Evolutionary conservation across 2,329 filamentous ascomycete species (phyloP).

Genomic region (Geosmithia flava): DNA sequence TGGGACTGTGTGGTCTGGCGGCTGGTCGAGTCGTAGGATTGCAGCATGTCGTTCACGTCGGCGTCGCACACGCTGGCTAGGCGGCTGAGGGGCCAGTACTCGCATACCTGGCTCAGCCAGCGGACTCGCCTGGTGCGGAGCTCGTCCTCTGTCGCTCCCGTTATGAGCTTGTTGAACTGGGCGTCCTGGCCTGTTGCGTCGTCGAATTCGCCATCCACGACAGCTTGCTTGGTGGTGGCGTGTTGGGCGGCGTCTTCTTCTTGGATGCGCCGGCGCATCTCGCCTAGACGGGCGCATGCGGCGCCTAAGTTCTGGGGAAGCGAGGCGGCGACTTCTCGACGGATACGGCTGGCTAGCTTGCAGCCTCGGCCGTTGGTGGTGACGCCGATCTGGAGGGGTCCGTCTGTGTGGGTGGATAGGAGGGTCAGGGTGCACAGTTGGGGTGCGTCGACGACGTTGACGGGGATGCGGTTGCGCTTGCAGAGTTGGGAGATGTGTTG

Average conservation of each 20-base stretch:
- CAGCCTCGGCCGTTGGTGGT: slow-evolving; percentile 93
- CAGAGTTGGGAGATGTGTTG: slow-evolving; percentile 63
- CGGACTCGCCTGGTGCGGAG: slow-evolving; percentile 71
- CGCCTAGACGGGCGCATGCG: slow-evolving; percentile 68
- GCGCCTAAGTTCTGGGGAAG: slow-evolving; percentile 64
- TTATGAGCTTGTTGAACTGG: slow-evolving; percentile 73
- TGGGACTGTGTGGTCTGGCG: slow-evolving; percentile 3
- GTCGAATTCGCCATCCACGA: slow-evolving; percentile 23
- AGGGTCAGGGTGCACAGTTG: slow-evolving; percentile 81
- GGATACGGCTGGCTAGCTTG: slow-evolving; percentile 81
- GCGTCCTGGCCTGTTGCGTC: slow-evolving; percentile 65
- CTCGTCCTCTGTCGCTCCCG: slow-evolving; percentile 60
- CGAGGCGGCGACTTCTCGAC: slow-evolving; percentile 73
- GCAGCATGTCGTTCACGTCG: slow-evolving; percentile 67
- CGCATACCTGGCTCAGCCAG: slow-evolving; percentile 92
- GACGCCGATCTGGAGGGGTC: slow-evolving; percentile 86
- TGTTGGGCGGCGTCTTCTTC: slow-evolving; percentile 27
- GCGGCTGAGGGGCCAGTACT: slow-evolving; percentile 89
- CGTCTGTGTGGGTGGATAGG: slow-evolving; percentile 79
- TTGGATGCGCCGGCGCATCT: slow-evolving; percentile 55
- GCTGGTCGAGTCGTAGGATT: slow-evolving; percentile 45
- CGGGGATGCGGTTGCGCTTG: slow-evolving; percentile 67
- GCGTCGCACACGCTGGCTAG: slow-evolving; percentile 68
- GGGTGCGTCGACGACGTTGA: slow-evolving; percentile 86
- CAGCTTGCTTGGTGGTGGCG: slow-evolving; percentile 1